phyloP scores from a whole-genome alignment of 2,329 filamentous ascomycete genomes.

The Lasiodiplodia sp. region DNA sequence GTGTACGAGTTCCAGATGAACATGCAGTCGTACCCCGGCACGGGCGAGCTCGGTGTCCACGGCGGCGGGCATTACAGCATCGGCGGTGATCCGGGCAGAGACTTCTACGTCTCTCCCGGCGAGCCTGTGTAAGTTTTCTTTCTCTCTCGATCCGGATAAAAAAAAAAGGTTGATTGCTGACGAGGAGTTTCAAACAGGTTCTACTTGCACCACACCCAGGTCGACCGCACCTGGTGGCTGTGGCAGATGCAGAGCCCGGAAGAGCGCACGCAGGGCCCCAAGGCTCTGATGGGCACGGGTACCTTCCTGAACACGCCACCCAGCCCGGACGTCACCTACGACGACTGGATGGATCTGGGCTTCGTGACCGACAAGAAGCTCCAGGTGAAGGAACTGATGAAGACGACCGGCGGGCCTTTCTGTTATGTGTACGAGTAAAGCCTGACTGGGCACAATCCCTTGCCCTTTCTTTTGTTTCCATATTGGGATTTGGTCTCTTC shows the following conservation, averaged over 20 bases:
- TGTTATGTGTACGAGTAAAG: constrained; percentile 53
- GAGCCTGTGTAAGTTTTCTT: constrained; percentile 54
- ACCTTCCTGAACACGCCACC: constrained; percentile 56
- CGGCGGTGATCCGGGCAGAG: constrained; percentile 55
- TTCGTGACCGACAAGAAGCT: constrained; percentile 31
- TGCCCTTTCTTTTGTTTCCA: background rate
- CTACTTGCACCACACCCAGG: constrained; percentile 55
- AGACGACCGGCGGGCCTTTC: constrained; percentile 53
- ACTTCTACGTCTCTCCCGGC: constrained; percentile 55
- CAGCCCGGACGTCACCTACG: constrained; percentile 54
- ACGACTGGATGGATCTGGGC: constrained; percentile 50
- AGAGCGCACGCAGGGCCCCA: constrained; percentile 39
- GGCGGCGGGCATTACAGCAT: constrained; percentile 57
- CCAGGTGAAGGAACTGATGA: constrained; percentile 50
- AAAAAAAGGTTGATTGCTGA: background rate
- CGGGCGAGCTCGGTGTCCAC: constrained; percentile 53
- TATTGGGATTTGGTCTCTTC: background rate
- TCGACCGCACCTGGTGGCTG: constrained; percentile 59
- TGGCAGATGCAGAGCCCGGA: constrained; percentile 57
- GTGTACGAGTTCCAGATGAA: constrained; percentile 47
- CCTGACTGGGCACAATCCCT: background rate
- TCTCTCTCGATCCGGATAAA: background rate
- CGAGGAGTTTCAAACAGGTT: background rate
- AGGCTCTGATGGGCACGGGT: constrained; percentile 47
- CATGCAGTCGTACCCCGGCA: constrained; percentile 47